Evolutionary conservation across 768 basidiomycete species (phyloP).

Genomic region (Lenzites betulinus): DNA sequence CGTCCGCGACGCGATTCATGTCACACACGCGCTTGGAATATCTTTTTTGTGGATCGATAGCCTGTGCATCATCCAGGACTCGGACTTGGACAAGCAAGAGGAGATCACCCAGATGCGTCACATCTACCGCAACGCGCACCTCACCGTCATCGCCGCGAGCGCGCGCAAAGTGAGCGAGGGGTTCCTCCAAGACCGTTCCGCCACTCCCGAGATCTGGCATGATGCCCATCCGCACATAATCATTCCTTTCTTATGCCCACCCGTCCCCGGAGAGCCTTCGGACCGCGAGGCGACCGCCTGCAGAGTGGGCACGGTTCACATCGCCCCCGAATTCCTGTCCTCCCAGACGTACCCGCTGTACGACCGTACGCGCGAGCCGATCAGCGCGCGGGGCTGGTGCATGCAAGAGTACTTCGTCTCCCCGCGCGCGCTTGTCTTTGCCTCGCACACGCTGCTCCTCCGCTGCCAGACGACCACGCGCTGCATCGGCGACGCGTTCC

Average conservation of each 20-base stretch:
- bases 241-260: slow-evolving; percentile 10
- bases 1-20: slow-evolving; percentile 11
- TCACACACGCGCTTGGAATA: slow-evolving; percentile 3
- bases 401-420: slow-evolving; percentile 14
- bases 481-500: slow-evolving; percentile 7
- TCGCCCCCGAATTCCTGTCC: not conserved
- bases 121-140: slow-evolving; percentile 9
- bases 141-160: slow-evolving; percentile 17
- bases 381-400: slow-evolving; percentile 15
- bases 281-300: not conserved
- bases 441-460: slow-evolving; percentile 15
- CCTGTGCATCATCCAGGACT: slow-evolving; percentile 20
- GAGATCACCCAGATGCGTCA: slow-evolving; percentile 3
- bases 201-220: not conserved
- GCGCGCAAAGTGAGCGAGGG: slow-evolving; percentile 4
- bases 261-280: too few species aligned
- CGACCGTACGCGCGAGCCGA: slow-evolving; percentile 6
- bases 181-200: slow-evolving; percentile 7
- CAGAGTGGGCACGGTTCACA: slow-evolving; percentile 2
- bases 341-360: slow-evolving; percentile 4
- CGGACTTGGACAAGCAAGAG: slow-evolving; percentile 2
- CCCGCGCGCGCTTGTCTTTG: slow-evolving; percentile 7
- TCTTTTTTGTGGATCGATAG: slow-evolving; percentile 19
- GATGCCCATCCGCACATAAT: not conserved
- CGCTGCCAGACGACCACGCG: slow-evolving; percentile 8